A percentile compares a stretch with the other conserved stretches of the same genome.
Evolutionary conservation across 768 basidiomycete species (phyloP).

Genomic region (Cystobasidiopsis lactophilus): DNA sequence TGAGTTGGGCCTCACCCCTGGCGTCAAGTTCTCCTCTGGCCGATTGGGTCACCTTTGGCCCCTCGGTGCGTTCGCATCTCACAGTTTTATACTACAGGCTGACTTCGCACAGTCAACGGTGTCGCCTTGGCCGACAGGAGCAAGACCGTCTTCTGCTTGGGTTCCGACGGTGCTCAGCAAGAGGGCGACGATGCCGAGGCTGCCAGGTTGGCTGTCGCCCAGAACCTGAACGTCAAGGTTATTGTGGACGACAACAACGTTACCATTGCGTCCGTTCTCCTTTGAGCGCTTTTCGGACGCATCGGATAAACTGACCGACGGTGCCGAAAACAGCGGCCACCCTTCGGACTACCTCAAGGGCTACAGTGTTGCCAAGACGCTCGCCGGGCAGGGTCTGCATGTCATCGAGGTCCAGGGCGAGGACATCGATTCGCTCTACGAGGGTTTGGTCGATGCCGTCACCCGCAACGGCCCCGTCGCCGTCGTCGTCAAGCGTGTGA

Average conservation of each 20-base stretch:
- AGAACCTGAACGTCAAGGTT: constrained; percentile 60
- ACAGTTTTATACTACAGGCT: background rate
- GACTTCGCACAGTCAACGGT: constrained; percentile 47
- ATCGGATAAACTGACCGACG: background rate
- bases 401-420: constrained; percentile 54
- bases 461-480: constrained; percentile 54
- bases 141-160: constrained; percentile 58
- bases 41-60: constrained; percentile 83
- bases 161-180: constrained; percentile 77
- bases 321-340: constrained; percentile 32
- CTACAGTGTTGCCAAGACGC: constrained; percentile 45
- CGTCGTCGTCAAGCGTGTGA: constrained; percentile 9
- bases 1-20: constrained; percentile 72
- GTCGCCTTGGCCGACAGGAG: constrained; percentile 55
- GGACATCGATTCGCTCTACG: constrained; percentile 57
- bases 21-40: constrained; percentile 81
- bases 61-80: too few relatives aligned
- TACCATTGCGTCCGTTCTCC: constrained; percentile 38
- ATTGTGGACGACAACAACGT: constrained; percentile 80
- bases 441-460: constrained; percentile 36
- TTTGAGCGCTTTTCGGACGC: background rate
- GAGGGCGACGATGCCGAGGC: constrained; percentile 83
- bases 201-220: constrained; percentile 63
- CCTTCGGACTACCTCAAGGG: constrained; percentile 69
- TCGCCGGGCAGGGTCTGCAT: constrained; percentile 61